Conservation (phyloP, 108 stramenopile species). For the Skeletonema menzelii region DNA sequence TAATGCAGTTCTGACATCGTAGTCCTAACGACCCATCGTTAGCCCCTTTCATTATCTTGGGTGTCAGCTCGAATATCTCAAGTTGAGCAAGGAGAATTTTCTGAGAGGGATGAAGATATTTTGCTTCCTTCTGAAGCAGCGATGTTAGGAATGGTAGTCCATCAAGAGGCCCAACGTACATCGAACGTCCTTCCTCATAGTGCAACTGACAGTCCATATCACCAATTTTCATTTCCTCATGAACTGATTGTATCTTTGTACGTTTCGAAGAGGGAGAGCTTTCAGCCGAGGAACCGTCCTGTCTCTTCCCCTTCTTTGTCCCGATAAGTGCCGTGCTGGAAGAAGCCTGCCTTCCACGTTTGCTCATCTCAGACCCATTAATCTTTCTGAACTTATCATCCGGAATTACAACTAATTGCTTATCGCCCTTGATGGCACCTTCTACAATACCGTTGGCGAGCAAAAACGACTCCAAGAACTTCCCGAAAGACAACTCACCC, state of each 20-base stretch:
- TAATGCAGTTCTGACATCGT: conserved; percentile 21
- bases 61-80: conserved; percentile 14
- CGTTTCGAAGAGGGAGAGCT: not conserved
- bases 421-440: not conserved
- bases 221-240: conserved; percentile 13
- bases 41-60: conserved; percentile 13
- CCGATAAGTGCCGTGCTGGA: not conserved
- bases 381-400: conserved; percentile 11
- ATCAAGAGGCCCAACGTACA: conserved; percentile 19
- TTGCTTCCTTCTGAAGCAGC: conserved; percentile 3
- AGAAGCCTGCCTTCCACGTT: conserved; percentile 7
- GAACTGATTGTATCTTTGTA: not conserved
- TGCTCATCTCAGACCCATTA: not conserved
- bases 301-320: not conserved
- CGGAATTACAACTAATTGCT: not conserved
- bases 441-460: conserved; percentile 9
- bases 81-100: conserved; percentile 12
- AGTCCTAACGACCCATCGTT: conserved; percentile 10
- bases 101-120: conserved; percentile 8
- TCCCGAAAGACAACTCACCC: not conserved
- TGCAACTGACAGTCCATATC: conserved; percentile 24
- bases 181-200: conserved; percentile 12
- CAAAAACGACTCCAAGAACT: conserved; percentile 10
- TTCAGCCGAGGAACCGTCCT: not conserved
- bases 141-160: conserved; percentile 22